phyloP scores from a whole-genome alignment of 148 eudicot genomes.

The Oxyria digyna region DNA sequence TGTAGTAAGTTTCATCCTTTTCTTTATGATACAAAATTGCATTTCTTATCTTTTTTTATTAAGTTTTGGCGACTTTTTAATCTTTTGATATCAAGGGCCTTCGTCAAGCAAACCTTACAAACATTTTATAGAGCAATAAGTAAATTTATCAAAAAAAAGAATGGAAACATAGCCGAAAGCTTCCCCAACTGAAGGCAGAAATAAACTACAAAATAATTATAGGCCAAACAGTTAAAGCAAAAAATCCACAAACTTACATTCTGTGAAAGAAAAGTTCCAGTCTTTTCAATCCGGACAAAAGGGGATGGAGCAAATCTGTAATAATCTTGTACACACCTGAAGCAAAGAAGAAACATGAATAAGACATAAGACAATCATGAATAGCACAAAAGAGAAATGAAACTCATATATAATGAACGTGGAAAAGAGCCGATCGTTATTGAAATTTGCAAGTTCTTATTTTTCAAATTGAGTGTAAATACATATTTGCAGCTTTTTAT shows the following conservation, averaged over 20 bases:
- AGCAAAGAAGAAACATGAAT: constrained; percentile 9
- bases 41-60: neutral
- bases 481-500: neutral
- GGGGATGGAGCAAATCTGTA: constrained; percentile 78
- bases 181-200: neutral
- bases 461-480: neutral
- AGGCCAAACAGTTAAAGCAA: neutral
- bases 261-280: constrained; percentile 15
- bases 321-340: constrained; percentile 59
- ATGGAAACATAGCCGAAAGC: neutral
- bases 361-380: neutral
- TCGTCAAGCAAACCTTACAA: neutral
- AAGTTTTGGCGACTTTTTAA: neutral
- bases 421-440: neutral
- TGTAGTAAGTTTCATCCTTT: neutral
- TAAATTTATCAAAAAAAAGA: neutral
- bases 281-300: constrained; percentile 44
- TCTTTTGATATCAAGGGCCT: neutral
- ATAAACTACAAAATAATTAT: neutral
- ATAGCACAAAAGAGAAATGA: neutral
- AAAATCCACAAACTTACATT: constrained; percentile 25
- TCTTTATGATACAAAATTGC: neutral
- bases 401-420: neutral
- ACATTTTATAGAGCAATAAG: neutral
- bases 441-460: neutral